Conservation (phyloP, 2,329 filamentous ascomycete genomes). For the Monosporascus cannonballus region DNA sequence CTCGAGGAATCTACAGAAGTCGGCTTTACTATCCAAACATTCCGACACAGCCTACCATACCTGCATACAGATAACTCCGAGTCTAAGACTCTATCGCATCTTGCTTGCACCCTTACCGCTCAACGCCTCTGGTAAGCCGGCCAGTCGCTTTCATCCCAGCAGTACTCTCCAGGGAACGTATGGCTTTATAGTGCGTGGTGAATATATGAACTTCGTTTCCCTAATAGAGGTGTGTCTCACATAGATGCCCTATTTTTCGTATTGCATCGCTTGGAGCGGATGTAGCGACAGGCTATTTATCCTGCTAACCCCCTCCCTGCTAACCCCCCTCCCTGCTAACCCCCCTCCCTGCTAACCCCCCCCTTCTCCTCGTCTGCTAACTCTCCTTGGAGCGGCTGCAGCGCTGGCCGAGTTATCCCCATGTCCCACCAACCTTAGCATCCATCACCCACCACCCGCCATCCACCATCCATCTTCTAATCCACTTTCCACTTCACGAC, state of each 20-base stretch:
- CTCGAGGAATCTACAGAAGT: not conserved
- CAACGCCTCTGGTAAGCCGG: not conserved
- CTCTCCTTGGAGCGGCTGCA: no score
- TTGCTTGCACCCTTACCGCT: not conserved
- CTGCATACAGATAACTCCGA: not conserved
- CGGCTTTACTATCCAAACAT: conserved; percentile 1
- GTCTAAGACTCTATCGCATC: not conserved
- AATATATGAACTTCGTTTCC: not conserved
- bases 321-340: no score
- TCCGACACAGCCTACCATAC: not conserved
- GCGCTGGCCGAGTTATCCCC: no score
- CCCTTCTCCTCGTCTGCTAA: no score
- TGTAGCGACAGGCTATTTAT: no score
- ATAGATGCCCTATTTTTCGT: not conserved
- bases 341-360: no score
- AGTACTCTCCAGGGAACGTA: not conserved
- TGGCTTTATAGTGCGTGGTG: not conserved
- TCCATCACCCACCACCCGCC: conserved; percentile 6
- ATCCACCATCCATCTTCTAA: conserved; percentile 3
- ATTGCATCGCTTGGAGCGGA: no score
- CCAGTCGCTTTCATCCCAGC: not conserved
- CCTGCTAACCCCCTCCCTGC: no score
- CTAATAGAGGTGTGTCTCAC: not conserved
- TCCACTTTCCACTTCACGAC: conserved; percentile 2
- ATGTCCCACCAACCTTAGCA: not conserved